Base-by-base conservation (phyloP, 2,329 filamentous ascomycete genomes). In the Diaporthe sp. region DNA sequence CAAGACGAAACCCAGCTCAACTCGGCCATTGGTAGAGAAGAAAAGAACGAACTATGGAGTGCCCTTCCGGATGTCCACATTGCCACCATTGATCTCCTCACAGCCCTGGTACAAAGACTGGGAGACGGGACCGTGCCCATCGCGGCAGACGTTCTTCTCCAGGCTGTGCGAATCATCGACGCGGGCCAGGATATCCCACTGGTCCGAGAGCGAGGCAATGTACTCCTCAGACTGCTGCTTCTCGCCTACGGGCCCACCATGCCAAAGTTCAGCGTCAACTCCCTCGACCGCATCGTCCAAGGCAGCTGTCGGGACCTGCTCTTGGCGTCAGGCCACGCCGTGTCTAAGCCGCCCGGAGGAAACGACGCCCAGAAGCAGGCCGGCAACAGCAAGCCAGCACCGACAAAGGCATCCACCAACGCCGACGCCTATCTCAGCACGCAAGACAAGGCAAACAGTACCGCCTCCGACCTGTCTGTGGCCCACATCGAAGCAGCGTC, bases 11-110 rank as follows among this genome's bases (percentile, higher is more conserved):
- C 91, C n/a, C 90, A 92, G 75, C 86, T 92, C 74, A 96, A 95
- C 78, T 87, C 92, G 10, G 92, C 94, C 76, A 90, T 97, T 76
- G 89, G 92, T 42, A 90, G 93, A 75, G 94, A 97, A 66, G 96
- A 98, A 83, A 92, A 93, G 75, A 94, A 97, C 70, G 90, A 92
- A 58, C 87, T 98, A 4, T 96, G 94, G 90, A 85, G 89, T 61
- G 86, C 90, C 25, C 87, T 98, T 15, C 94, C 96, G 6, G 87
- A 89, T 13, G 89, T 98, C 51, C 95, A 98, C 79, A 83, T 92
- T 19, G 91, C 93, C 19, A 89, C 91, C n/a, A 84, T 97, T 71
- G 83, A 89, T 30, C 83, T 97, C 1, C 83, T 94, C 30, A 82
- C 86, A 12, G 83, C 85, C 15, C 80, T 97, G 59, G 81, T 91